These are phyloP conservation scores for Picochlorum costavermella DNA, from an alignment of 139 green algal species.

Conservation along the genomic window DNA sequence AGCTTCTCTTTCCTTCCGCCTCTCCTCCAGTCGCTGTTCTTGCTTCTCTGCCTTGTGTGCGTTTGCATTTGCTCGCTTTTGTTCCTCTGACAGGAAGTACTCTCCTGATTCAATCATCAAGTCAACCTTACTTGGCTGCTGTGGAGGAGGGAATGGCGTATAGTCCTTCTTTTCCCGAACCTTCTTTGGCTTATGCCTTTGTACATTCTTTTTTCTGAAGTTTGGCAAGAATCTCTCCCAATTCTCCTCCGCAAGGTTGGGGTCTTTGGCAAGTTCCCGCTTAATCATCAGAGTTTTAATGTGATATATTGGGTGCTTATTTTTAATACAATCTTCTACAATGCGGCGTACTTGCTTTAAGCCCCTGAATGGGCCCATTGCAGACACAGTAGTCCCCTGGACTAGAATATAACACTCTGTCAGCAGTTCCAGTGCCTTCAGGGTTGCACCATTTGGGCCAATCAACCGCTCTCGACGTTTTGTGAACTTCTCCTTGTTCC, in stretches of 20 bases:
- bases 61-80: slow-evolving; percentile 48
- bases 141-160: slow-evolving; percentile 94
- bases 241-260: slow-evolving; percentile 68
- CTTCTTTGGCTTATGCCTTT: slow-evolving; percentile 73
- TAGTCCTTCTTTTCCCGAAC: slow-evolving; percentile 72
- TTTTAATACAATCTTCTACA: slow-evolving; percentile 97
- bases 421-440: slow-evolving; percentile 98
- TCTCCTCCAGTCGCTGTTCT: slow-evolving; percentile 30
- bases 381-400: slow-evolving; percentile 88
- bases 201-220: slow-evolving; percentile 99
- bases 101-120: slow-evolving; percentile 88
- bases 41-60: slow-evolving; percentile 39
- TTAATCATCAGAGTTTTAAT: slow-evolving; percentile 99
- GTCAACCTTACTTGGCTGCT: slow-evolving; percentile 82
- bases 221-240: slow-evolving; percentile 99
- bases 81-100: slow-evolving; percentile 84
- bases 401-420: slow-evolving; percentile 97
- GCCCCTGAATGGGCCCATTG: slow-evolving; percentile 90
- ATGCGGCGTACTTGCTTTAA: slow-evolving; percentile 88
- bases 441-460: slow-evolving; percentile 89
- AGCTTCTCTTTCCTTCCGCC: slow-evolving; percentile 58
- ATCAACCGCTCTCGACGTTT: slow-evolving; percentile 93
- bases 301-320: slow-evolving; percentile 99
- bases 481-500: slow-evolving; percentile 97
- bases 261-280: slow-evolving; percentile 93